Base-by-base conservation (phyloP, 2,329 filamentous ascomycete species). In the Geosmithia flava region DNA sequence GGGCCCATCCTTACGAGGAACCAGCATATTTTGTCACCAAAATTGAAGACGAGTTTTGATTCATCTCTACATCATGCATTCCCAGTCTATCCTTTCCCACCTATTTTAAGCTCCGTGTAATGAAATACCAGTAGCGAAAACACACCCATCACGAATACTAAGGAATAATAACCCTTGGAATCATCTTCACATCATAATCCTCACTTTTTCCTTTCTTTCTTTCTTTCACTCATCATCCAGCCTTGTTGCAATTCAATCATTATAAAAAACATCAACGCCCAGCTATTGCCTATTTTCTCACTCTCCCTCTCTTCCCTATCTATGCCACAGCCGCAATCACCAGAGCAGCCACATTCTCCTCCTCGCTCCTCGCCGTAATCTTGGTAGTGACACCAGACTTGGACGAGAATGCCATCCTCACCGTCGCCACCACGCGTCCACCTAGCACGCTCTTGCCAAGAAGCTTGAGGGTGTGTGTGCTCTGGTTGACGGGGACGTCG, bases 301-400 rank as follows among this genome's bases (percentile, higher is more conserved):
- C 33, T 27, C 23, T 27, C 4, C 23, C 15, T 37, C 47, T 55
- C 76, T 79, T 27, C 4, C 23, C 15, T 37, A 45, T 55, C 76
- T 79, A 94, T 63, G 86, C 83, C 63, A 96, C 82, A 58, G 87
- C 89, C 55, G 81, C 86, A 62, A 96, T 78, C 51, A 97, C 80
- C 65, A 94, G 73, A 51, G 81, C 76, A 52, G 93, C 89, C 60
- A 98, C 81, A 49, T 87, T 87, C 62, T 93, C 87, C 68, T 98
- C 93, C 66, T 98, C 93, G 64, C 85, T 86, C 62, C 93, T 79
- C 52, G 91, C 87, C 47, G 84, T 86, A 57, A 98, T 88, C 78
- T 97, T 97, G 60, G 91, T 94, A 50, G 93, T 96, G 23, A 97
- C 89, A 47, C 93, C 93, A 46, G 83, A 84, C 76, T 94, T 95